Conservation (phyloP, 345 rosid species). For the Salix viminalis region DNA sequence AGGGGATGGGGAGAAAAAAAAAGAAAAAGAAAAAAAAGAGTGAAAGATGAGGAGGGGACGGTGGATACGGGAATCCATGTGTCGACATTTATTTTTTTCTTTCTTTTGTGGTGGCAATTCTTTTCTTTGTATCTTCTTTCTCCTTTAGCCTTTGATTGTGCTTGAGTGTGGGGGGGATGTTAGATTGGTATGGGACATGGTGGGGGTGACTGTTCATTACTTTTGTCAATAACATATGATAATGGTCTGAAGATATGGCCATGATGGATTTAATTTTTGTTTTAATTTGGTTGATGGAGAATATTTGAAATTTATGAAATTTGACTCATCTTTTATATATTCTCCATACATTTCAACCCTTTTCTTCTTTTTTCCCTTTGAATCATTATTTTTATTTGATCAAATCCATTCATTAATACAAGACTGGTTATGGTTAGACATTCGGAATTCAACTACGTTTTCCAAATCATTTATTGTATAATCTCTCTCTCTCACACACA, state of each 20-base stretch:
- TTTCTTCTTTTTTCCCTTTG: not conserved
- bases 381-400: not conserved
- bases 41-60: not conserved
- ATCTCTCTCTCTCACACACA: not conserved
- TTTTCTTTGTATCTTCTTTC: not conserved
- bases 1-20: not conserved
- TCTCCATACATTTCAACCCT: not conserved
- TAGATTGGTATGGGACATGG: slow-evolving; percentile 19
- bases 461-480: not conserved
- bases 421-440: not conserved
- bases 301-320: slow-evolving; percentile 7
- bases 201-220: slow-evolving; percentile 22
- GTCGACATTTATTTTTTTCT: slow-evolving; percentile 24
- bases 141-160: slow-evolving; percentile 5
- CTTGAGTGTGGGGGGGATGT: slow-evolving; percentile 12
- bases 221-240: slow-evolving; percentile 20
- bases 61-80: slow-evolving; percentile 24
- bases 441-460: not conserved
- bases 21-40: not conserved
- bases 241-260: slow-evolving; percentile 19
- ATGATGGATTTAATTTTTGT: not conserved
- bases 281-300: not conserved
- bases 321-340: not conserved
- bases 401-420: not conserved
- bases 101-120: slow-evolving; percentile 15